phyloP scores from a whole-genome alignment of 345 rosid genomes.

The Cardamine occulta region DNA sequence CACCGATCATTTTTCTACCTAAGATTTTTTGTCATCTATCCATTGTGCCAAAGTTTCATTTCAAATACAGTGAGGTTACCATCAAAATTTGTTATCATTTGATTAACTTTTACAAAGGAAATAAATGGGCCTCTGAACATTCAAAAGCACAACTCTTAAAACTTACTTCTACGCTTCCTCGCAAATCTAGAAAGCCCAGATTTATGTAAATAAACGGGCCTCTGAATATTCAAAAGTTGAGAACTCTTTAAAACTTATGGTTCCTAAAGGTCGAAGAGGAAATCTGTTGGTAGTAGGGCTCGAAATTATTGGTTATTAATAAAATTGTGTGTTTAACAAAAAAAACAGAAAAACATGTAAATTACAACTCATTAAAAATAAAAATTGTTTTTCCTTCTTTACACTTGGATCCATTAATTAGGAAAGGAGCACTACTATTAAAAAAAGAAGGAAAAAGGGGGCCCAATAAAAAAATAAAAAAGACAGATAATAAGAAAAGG shows the following conservation, averaged over 20 bases:
- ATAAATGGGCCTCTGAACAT: constrained; percentile 4
- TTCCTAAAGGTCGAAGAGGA: background rate
- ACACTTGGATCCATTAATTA: constrained; percentile 15
- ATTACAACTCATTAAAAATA: background rate
- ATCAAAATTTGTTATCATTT: background rate
- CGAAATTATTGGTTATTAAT: background rate
- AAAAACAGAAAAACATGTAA: background rate
- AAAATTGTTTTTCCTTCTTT: background rate
- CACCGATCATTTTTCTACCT: constrained; percentile 46
- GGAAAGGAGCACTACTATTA: background rate
- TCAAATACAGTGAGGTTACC: background rate
- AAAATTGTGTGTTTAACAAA: background rate
- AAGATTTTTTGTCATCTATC: constrained; percentile 20
- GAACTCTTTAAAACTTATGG: background rate
- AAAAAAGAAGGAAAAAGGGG: background rate
- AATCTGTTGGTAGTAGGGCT: background rate
- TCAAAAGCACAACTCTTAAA: background rate
- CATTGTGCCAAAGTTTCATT: background rate
- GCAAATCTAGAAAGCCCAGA: background rate
- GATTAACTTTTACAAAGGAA: background rate
- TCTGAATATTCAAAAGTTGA: background rate
- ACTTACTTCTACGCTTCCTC: background rate
- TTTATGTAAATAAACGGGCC: constrained; percentile 3
- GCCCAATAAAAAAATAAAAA: constrained; percentile 1
- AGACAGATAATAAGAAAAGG: constrained; percentile 43